These are phyloP conservation scores for Sporothrix mexicana DNA, from an alignment of 2,329 filamentous ascomycete genomes.

Conservation along the genomic window DNA sequence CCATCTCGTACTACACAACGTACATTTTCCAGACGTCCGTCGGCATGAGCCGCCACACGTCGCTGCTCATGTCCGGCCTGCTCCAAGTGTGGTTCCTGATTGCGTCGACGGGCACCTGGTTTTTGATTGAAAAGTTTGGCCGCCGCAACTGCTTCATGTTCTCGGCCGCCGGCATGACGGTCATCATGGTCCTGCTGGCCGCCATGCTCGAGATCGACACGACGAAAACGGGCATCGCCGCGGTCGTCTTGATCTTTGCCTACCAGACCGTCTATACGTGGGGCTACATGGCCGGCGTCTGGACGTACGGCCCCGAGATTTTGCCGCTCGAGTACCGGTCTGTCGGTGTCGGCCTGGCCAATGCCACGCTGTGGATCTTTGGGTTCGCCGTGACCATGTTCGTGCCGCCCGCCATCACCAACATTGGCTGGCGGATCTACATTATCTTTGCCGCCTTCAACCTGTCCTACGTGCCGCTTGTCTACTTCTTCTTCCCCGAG, in stretches of 20 bases:
- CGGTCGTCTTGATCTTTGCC: background rate
- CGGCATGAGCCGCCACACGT: slow-evolving; percentile 4
- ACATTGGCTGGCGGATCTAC: slow-evolving; percentile 1
- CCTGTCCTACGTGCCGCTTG: background rate
- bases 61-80: background rate
- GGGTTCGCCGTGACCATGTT: slow-evolving; percentile 13
- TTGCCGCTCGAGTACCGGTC: slow-evolving; percentile 12
- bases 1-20: background rate
- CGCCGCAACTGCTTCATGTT: slow-evolving; percentile 8
- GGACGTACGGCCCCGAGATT: background rate
- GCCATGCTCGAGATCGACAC: background rate
- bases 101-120: background rate
- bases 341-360: background rate
- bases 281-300: background rate
- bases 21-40: slow-evolving; percentile 1
- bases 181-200: background rate
- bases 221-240: background rate
- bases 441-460: background rate
- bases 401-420: background rate
- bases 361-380: background rate
- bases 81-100: background rate
- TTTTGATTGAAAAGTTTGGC: background rate
- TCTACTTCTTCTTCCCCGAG: slow-evolving; percentile 1
- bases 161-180: background rate
- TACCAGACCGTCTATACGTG: background rate